Evolutionary conservation across 164 flowering plant genomes (phyloP).

Genomic region (grape (Vitis vinifera)): DNA sequence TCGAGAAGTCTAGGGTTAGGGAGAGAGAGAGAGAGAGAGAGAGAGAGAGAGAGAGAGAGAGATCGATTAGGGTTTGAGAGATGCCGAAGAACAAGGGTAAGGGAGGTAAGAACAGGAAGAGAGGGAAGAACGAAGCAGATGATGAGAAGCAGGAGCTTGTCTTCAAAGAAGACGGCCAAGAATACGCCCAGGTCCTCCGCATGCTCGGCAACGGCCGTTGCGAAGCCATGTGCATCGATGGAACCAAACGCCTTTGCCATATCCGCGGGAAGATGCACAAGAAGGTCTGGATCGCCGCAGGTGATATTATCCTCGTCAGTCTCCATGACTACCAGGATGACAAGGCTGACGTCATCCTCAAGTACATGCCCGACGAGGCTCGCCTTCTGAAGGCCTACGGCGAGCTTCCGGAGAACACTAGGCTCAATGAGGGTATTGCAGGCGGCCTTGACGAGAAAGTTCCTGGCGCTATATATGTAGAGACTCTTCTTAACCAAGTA

Average conservation of each 20-base stretch:
- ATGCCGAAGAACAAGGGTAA: slow-evolving; percentile 60
- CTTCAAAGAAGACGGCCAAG: slow-evolving; percentile 48
- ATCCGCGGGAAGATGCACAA: slow-evolving; percentile 55
- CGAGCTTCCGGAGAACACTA: slow-evolving; percentile 46
- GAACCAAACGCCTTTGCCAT: slow-evolving; percentile 42
- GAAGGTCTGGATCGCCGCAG: slow-evolving; percentile 50
- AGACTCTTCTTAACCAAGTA: too few relatives aligned
- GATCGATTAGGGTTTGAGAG: too few relatives aligned
- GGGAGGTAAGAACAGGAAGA: slow-evolving; percentile 52
- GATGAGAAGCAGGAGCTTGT: slow-evolving; percentile 48
- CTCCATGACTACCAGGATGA: slow-evolving; percentile 55
- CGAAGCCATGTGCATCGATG: slow-evolving; percentile 59
- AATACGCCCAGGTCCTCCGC: slow-evolving; percentile 43
- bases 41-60: too few relatives aligned
- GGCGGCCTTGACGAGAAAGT: slow-evolving; percentile 44
- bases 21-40: too few relatives aligned
- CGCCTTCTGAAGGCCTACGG: slow-evolving; percentile 54
- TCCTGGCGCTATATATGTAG: too few relatives aligned
- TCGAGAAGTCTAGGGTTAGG: too few relatives aligned
- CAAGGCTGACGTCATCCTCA: slow-evolving; percentile 58
- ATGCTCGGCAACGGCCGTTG: slow-evolving; percentile 65
- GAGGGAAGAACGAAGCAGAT: slow-evolving; percentile 51
- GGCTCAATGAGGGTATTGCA: slow-evolving; percentile 49
- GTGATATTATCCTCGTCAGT: slow-evolving; percentile 45
- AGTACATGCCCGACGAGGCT: slow-evolving; percentile 61